Evolutionary conservation across 2,329 filamentous ascomycete species (phyloP).

Genomic region (Penicillium sp.): DNA sequence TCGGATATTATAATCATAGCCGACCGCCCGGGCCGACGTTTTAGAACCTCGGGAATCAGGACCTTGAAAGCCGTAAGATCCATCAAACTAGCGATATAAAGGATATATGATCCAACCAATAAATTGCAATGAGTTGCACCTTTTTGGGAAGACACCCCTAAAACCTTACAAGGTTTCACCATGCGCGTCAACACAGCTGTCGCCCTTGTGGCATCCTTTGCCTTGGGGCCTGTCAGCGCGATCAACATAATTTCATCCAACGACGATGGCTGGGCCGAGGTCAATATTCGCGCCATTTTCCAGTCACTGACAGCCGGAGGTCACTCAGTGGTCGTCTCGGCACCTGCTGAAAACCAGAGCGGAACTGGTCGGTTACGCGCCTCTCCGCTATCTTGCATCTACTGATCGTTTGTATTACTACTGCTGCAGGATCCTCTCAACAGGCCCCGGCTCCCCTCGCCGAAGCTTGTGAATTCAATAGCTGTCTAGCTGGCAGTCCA

Average conservation of each 20-base stretch:
- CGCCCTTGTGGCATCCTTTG: constrained; percentile 10
- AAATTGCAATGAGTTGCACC: neutral
- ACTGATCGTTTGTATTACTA: neutral
- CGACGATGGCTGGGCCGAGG: constrained; percentile 71
- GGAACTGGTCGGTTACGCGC: constrained; percentile 49
- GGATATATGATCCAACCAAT: neutral
- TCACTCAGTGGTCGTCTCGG: constrained; percentile 61
- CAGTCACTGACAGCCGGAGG: constrained; percentile 52
- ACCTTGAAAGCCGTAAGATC: neutral
- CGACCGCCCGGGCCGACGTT: no score
- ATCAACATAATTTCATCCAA: constrained; percentile 62
- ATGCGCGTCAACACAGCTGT: constrained; percentile 21
- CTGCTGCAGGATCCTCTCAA: constrained; percentile 50
- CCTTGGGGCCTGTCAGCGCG: constrained; percentile 23
- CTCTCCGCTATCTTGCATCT: neutral
- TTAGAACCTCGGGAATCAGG: no score
- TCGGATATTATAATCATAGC: no score
- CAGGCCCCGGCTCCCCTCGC: constrained; percentile 47
- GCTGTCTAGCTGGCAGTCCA: constrained; percentile 55
- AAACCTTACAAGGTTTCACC: neutral
- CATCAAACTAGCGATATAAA: neutral
- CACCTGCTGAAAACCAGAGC: constrained; percentile 62
- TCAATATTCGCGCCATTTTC: constrained; percentile 60
- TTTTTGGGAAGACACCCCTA: neutral
- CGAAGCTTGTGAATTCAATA: constrained; percentile 56